Base-by-base conservation (phyloP, 352 stramenopile genomes). In the Blastocystis sp. region DNA sequence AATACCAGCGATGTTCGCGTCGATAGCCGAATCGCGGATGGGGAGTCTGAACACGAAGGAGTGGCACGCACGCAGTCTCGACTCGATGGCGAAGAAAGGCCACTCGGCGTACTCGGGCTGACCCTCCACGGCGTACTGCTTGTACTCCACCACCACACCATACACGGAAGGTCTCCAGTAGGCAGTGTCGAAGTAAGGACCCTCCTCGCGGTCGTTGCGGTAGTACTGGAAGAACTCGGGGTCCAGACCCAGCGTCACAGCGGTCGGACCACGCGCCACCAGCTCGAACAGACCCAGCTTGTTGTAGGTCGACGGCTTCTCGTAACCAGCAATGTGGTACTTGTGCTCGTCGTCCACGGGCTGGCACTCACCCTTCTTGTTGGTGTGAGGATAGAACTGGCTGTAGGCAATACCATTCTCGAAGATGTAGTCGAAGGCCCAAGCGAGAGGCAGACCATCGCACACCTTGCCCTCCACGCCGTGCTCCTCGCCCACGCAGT, bases 131-230 rank as follows among this genome's bases (percentile, higher is more conserved):
- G 62, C 62, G n/a, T 70, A 70, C 62, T 70, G 62, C n/a, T 39
- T 31, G 31, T 70, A 70, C 62, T 70, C 62, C n/a, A 70, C 62
- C 62, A 70, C 62, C 13, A 70, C 62, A 70, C 62, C 62, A 70
- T 70, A 70, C 62, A 70, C 62, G 29, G 62, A 70, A 70, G 62
- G 62, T 70, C 62, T 70, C 62, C 62, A 70, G n/a, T 39, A 70
- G n/a, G 62, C 62, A 26, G 62, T 70, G 19, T 31, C 31, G 62
- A 70, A 70, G 29, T 70, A 70, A 70, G 62, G 62, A 70, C 62
- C 62, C 31, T 70, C 62, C 62, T 70, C 62, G 29, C 62, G 62
- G 29, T 70, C 62, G 29, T 70, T 70, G 29, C 62, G 62, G 31
- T 70, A 70, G 62, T 70, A 37, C 31, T 70, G 62, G 62, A 70